Evolutionary conservation across 208 protist genomes (phyloP).

Genomic region (Trypanosomatidae sp.): DNA sequence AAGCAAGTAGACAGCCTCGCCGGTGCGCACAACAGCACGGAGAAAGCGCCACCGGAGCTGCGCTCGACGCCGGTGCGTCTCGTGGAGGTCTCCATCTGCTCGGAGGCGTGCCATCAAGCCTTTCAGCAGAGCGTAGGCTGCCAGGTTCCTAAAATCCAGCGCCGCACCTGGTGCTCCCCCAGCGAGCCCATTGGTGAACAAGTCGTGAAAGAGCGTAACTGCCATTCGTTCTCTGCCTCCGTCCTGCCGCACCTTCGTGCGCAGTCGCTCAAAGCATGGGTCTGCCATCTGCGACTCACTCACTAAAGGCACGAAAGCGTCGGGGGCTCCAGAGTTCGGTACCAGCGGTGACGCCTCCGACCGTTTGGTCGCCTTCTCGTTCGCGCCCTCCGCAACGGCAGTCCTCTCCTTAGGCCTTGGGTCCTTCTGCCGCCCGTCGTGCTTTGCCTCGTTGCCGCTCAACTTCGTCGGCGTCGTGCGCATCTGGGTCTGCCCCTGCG

Average conservation of each 20-base stretch:
- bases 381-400: neutral
- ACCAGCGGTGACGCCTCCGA: neutral
- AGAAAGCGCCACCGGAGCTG: slow-evolving; percentile 79
- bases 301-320: neutral
- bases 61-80: slow-evolving; percentile 34
- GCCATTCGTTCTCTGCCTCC: slow-evolving; percentile 19
- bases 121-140: slow-evolving; percentile 53
- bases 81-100: slow-evolving; percentile 28
- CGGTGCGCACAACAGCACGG: slow-evolving; percentile 75
- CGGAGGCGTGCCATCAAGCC: slow-evolving; percentile 39
- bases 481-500: neutral
- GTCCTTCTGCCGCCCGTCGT: neutral
- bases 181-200: neutral
- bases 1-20: slow-evolving; percentile 71
- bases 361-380: neutral
- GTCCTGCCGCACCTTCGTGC: slow-evolving; percentile 47
- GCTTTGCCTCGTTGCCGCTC: neutral
- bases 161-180: neutral
- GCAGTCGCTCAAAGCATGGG: slow-evolving; percentile 48
- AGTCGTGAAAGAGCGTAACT: slow-evolving; percentile 3
- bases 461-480: neutral
- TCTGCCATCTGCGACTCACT: neutral
- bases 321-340: neutral
- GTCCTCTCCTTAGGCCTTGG: neutral
- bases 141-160: slow-evolving; percentile 21